Conservation (phyloP, 2,329 filamentous ascomycete species). For the Alternaria rosae region DNA sequence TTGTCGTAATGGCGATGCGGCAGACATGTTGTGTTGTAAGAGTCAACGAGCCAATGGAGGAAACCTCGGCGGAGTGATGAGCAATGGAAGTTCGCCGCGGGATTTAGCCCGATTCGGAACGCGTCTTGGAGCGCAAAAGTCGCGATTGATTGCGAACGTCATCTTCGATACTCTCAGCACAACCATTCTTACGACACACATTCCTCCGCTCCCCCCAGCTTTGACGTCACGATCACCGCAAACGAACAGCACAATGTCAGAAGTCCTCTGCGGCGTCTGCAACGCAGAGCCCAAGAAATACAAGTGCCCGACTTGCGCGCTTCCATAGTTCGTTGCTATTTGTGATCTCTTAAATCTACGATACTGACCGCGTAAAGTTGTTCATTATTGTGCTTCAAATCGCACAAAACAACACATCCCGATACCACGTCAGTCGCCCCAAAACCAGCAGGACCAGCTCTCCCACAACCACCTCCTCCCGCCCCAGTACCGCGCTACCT, state of each 20-base stretch:
- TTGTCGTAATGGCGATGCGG: constrained; percentile 30
- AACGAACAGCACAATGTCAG: constrained; percentile 36
- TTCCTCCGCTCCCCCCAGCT: neutral
- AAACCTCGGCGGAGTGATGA: constrained; percentile 32
- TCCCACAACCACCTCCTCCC: constrained; percentile 38
- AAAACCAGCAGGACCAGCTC: constrained; percentile 4
- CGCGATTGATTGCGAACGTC: constrained; percentile 1
- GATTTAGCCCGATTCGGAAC: constrained; percentile 38
- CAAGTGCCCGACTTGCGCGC: constrained; percentile 58
- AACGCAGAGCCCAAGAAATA: constrained; percentile 56
- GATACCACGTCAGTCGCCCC: constrained; percentile 7
- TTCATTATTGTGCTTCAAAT: constrained; percentile 43
- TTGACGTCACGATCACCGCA: accelerated
- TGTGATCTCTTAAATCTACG: neutral
- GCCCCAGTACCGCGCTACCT: constrained; percentile 42
- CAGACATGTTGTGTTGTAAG: constrained; percentile 35
- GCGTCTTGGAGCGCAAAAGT: constrained; percentile 17
- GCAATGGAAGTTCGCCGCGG: constrained; percentile 36
- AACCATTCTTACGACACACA: neutral
- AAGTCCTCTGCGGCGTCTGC: constrained; percentile 54
- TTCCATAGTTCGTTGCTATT: constrained; percentile 52
- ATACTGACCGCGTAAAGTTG: constrained; percentile 25
- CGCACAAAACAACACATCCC: constrained; percentile 38
- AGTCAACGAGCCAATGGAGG: constrained; percentile 6
- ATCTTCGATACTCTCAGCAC: constrained; percentile 1